Base-by-base conservation (phyloP, 2,329 filamentous ascomycete genomes). In the Bipolaris cookei region DNA sequence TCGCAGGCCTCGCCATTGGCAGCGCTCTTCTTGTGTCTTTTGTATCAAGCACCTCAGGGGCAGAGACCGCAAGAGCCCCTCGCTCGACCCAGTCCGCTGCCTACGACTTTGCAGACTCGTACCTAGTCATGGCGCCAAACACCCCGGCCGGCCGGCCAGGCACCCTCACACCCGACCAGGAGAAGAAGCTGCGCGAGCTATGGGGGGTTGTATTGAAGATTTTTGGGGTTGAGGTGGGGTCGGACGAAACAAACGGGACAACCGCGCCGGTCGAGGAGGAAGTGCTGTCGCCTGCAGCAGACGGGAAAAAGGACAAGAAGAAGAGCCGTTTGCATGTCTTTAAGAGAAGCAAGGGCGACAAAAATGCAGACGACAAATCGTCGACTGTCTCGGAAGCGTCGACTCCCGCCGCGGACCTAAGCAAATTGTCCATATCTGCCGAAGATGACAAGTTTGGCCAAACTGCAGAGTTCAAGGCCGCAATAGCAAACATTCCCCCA, bases 361-460 rank as follows among this genome's bases (percentile, higher is more conserved):
- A 83, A 54, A 28, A 25, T 16, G 42, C 51, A 45, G 65, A 68
- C 32, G 80, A 83, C 16, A 64, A 71, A 13, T 64, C 71, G 42
- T 61, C 68, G 20, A 28, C 70, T 39, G 32, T 66, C 1, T 68
- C 73, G 13, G 67, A 61, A 5, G 55, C 65, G 11, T 60, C 59
- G 18, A 71, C 39, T 42, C 39, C 39, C n/a, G 61, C 72, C 7
- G 59, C 68, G 8, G 73, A 76, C 46, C 62, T 75, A 30, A 69
- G 69, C 54, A 63, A 62, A 8, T 37, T 76, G 38, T 74, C 72
- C 4, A 66, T 75, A 58, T 69, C 72, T 11, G 69, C 72, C 21
- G 72, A 74, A 6, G 90, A 97, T 54, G 95, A 99, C 80, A 99
- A 98, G 80, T 94, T 96, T 75, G 93, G 92, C 44, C 90, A 95